phyloP scores from a whole-genome alignment of 164 flowering plant species.

The Akebia trifoliata region DNA sequence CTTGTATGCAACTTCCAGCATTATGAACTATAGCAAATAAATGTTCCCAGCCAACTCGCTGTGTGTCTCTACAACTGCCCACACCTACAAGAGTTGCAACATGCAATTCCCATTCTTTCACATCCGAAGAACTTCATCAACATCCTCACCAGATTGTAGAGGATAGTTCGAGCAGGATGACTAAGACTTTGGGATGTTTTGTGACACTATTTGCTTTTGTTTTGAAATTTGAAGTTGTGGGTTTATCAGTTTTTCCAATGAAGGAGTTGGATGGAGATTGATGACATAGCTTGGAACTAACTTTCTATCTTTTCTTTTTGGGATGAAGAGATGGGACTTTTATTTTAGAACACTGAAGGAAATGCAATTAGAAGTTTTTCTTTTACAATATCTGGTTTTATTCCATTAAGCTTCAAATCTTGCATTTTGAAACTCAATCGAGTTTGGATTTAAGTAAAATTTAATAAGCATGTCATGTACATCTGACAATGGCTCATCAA shows the following conservation, averaged over 20 bases:
- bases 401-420: background rate
- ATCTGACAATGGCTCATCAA: too few relatives aligned
- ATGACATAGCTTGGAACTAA: background rate
- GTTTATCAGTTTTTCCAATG: background rate
- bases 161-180: constrained; percentile 34
- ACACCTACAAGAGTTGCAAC: too few relatives aligned
- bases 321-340: background rate
- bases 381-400: too few relatives aligned
- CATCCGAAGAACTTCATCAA: constrained; percentile 33
- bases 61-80: constrained; percentile 87
- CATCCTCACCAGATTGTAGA: constrained; percentile 37
- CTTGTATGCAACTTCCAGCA: constrained; percentile 47
- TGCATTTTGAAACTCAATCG: too few relatives aligned
- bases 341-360: background rate
- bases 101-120: constrained; percentile 42
- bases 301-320: background rate
- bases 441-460: too few relatives aligned
- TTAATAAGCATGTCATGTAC: too few relatives aligned
- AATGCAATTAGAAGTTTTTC: constrained; percentile 1
- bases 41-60: constrained; percentile 33
- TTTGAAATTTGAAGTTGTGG: constrained; percentile 5
- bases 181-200: background rate
- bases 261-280: background rate
- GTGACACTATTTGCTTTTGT: background rate
- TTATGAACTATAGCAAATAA: constrained; percentile 39